A percentile compares a stretch with the other conserved stretches of the same genome.
Evolutionary conservation across 78 protist genomes (phyloP).

Genomic region (Cyanophora paradoxa): DNA sequence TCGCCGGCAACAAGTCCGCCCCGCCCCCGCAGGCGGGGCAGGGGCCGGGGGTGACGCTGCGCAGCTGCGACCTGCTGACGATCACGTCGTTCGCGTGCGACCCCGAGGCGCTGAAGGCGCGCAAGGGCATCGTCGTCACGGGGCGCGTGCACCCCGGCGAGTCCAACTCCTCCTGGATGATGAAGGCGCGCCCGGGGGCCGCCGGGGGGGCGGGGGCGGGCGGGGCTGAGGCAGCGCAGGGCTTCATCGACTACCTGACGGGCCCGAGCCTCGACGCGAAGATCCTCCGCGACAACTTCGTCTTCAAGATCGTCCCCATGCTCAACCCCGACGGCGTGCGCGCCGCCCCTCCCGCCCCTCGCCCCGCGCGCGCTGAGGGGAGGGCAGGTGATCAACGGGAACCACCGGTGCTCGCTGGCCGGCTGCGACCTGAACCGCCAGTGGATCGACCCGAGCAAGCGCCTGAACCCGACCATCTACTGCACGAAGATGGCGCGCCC

Average conservation of each 20-base stretch:
- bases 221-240: no score
- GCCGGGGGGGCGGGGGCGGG: no score
- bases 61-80: constrained; percentile 43
- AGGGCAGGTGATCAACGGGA: constrained; percentile 68
- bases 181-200: constrained; percentile 23
- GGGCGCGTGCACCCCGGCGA: constrained; percentile 89
- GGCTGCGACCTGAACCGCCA: constrained; percentile 70
- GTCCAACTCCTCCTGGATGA: constrained; percentile 60
- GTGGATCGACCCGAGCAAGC: constrained; percentile 29
- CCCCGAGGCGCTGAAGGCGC: neutral
- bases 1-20: constrained; percentile 34
- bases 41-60: no score
- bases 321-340: constrained; percentile 87
- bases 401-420: constrained; percentile 62
- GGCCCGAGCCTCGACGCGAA: constrained; percentile 29
- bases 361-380: no score
- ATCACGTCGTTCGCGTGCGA: constrained; percentile 35
- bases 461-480: constrained; percentile 39
- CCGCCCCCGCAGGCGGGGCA: no score
- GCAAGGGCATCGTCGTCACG: constrained; percentile 43
- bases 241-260: constrained; percentile 51
- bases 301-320: constrained; percentile 62
- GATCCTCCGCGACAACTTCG: constrained; percentile 46
- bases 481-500: neutral
- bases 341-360: no score